Evolutionary conservation across 441 rosid genomes (phyloP).

Genomic region (Pelargonium citronellum): DNA sequence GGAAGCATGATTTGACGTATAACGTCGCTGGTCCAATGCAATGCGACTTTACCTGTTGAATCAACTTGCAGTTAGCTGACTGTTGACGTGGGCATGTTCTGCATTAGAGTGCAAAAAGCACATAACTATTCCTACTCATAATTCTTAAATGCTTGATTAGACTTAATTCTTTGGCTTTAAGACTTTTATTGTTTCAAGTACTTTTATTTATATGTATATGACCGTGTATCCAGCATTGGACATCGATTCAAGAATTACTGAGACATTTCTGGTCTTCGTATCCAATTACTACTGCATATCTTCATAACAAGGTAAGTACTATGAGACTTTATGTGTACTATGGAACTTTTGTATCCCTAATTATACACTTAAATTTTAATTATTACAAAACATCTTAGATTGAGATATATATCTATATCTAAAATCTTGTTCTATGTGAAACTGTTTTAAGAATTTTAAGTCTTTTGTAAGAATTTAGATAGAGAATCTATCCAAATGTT

Average conservation of each 20-base stretch:
- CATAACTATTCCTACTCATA: constrained; percentile 7
- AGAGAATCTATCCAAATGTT: neutral
- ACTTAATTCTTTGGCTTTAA: constrained; percentile 15
- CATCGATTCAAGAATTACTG: constrained; percentile 67
- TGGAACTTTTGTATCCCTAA: neutral
- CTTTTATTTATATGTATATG: constrained; percentile 23
- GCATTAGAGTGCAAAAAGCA: constrained; percentile 7
- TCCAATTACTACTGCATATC: constrained; percentile 69
- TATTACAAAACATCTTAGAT: neutral
- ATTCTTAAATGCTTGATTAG: constrained; percentile 12
- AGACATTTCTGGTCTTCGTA: constrained; percentile 94
- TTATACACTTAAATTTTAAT: neutral
- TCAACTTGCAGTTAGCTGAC: neutral
- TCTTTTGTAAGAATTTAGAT: too few species aligned
- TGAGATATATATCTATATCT: neutral
- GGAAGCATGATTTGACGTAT: neutral
- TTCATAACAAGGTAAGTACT: constrained; percentile 59
- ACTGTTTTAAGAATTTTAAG: neutral
- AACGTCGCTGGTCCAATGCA: neutral
- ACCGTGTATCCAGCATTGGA: constrained; percentile 57
- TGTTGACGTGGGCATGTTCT: neutral
- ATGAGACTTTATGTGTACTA: neutral
- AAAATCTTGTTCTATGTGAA: neutral
- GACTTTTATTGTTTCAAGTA: constrained; percentile 23
- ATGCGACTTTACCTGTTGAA: neutral